Base-by-base conservation (phyloP, 768 basidiomycete genomes). In the Lactarius quietus region DNA sequence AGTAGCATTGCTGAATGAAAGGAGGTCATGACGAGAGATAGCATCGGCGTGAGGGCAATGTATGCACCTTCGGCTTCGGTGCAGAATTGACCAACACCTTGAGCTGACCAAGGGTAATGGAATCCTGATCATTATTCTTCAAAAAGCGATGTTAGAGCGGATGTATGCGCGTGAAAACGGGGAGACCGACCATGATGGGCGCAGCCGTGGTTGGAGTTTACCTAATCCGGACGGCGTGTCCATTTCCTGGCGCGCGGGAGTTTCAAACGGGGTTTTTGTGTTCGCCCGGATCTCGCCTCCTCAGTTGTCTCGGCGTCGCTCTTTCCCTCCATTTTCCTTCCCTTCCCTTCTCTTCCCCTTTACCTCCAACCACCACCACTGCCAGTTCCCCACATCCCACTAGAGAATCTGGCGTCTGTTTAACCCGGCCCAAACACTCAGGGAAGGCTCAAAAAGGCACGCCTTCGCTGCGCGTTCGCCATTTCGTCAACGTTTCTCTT, bases 391-490 rank as follows among this genome's bases (percentile, higher is more conserved):
- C 56, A 48, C 59, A 48, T 26, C 39, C 55, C 53, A 1, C 41
- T 61, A 3, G 58, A 64, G 62, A 69, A 39, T 28, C 68, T 62
- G 61, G 65, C 57, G 51, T 41, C 35, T 28, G 43, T 38, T 43
- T 66, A 59, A 35, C 9, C 57, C 61, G 65, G 36, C 65, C 65
- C 58, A 59, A 56, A 28, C 54, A 54, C 53, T 56, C 45, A 67
- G 63, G 63, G 66, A 67, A 52, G 58, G 55, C 26, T 59, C 73
- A 92, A 92, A 63, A 92, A 92, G 89, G 89, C 89, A 83, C 90
- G 90, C 90, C 90, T 93, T 92, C 82, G 88, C 82, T 92, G 90
- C 82, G 90, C 90, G 90, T 93, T 81, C 80, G 89, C 89, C 90
- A 84, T 74, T 68, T 62, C 72, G 65, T 71, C 70, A 69, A 69